These are phyloP conservation scores for Daldinia caldariorum DNA, from an alignment of 495 filamentous ascomycete species.

Conservation along the genomic window DNA sequence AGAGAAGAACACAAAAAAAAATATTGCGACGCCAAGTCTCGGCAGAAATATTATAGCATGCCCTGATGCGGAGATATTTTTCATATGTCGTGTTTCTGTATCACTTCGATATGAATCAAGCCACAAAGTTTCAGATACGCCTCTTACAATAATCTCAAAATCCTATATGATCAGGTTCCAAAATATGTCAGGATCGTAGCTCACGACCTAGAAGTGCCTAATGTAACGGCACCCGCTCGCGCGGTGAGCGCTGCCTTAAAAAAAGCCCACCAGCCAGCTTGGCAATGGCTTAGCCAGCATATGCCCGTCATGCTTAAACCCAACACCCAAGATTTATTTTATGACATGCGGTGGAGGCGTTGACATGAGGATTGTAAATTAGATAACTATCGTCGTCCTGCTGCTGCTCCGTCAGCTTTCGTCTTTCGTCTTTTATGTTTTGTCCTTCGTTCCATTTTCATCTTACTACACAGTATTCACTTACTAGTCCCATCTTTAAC, in stretches of 20 bases:
- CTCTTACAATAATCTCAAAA: background rate
- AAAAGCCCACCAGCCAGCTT: slow-evolving; percentile 20
- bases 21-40: background rate
- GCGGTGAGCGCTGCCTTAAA: slow-evolving; percentile 11
- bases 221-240: no score
- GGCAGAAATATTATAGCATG: background rate
- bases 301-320: background rate
- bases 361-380: background rate
- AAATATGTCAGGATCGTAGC: no score
- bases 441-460: background rate
- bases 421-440: background rate
- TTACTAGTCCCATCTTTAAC: slow-evolving; percentile 1
- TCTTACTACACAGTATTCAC: background rate
- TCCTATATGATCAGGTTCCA: background rate
- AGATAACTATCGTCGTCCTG: background rate
- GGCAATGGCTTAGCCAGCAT: slow-evolving; percentile 16
- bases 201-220: no score
- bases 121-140: background rate
- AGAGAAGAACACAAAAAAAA: background rate
- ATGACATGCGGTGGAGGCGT: slow-evolving; percentile 1
- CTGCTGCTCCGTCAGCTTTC: background rate
- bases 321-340: slow-evolving; percentile 15
- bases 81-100: background rate
- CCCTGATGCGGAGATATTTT: background rate
- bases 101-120: background rate